Evolutionary conservation across 2,329 filamentous ascomycete genomes (phyloP).

Genomic region (Phyllosticta citrichinensis): DNA sequence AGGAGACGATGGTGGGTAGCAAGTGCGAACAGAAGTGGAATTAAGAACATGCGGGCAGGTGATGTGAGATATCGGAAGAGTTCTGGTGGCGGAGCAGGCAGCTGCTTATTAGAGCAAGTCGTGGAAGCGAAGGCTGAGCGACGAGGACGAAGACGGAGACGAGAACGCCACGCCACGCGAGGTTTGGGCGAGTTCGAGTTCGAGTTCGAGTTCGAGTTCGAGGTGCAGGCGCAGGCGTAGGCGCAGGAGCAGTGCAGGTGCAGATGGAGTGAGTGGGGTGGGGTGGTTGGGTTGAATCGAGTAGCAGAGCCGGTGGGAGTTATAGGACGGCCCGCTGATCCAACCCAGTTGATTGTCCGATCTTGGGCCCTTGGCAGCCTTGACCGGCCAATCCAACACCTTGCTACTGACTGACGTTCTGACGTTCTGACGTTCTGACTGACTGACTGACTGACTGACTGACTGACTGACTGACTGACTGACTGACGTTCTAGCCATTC

Average conservation of each 20-base stretch:
- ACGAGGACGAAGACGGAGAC: no score
- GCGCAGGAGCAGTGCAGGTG: no score
- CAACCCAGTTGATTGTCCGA: not conserved
- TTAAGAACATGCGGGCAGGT: not conserved
- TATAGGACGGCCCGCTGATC: not conserved
- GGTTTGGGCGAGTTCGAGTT: no score
- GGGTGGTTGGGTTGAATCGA: not conserved
- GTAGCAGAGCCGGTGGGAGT: not conserved
- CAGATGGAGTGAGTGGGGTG: no score
- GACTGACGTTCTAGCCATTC: not conserved
- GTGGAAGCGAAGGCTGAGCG: not conserved
- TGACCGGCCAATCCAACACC: not conserved
- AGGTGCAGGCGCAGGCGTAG: no score
- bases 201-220: no score
- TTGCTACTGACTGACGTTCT: not conserved
- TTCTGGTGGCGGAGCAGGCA: not conserved
- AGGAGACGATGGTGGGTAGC: not conserved
- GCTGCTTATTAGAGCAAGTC: not conserved
- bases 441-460: no score
- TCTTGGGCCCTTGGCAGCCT: not conserved
- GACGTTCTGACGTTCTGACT: no score
- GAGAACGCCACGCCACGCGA: no score
- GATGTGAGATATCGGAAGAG: not conserved
- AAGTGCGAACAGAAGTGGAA: not conserved
- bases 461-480: no score